These are phyloP conservation scores for Endoconidiophora laricicola DNA, from an alignment of 2,329 filamentous ascomycete species.

Conservation along the genomic window DNA sequence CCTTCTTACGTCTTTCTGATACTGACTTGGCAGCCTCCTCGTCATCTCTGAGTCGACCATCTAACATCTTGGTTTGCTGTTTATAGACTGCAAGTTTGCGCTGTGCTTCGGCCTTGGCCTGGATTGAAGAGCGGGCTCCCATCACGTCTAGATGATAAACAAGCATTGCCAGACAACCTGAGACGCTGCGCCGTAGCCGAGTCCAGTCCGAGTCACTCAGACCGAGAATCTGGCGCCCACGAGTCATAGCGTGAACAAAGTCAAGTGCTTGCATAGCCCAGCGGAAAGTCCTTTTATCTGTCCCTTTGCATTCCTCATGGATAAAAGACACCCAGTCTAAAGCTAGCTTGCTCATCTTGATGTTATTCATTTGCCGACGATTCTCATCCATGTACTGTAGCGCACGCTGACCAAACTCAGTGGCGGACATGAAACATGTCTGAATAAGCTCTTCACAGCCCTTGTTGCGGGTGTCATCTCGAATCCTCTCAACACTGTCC, in stretches of 20 bases:
- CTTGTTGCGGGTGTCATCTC: constrained; percentile 65
- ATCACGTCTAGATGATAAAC: constrained; percentile 99
- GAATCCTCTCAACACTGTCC: constrained; percentile 91
- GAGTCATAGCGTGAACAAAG: constrained; percentile 94
- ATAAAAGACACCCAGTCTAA: constrained; percentile 98
- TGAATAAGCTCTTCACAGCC: constrained; percentile 93
- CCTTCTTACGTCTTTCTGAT: constrained; percentile 55
- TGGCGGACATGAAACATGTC: constrained; percentile 96
- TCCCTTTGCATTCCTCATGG: constrained; percentile 87
- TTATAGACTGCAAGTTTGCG: constrained; percentile 55
- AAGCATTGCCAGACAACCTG: constrained; percentile 89
- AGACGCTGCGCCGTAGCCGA: constrained; percentile 69
- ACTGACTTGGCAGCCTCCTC: constrained; percentile 68
- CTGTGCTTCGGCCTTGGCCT: constrained; percentile 86
- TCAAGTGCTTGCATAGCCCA: constrained; percentile 94
- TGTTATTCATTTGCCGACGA: constrained; percentile 87
- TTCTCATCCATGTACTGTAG: constrained; percentile 93
- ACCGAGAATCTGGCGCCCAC: constrained; percentile 80
- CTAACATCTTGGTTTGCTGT: constrained; percentile 59
- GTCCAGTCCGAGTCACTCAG: constrained; percentile 80
- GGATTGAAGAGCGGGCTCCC: constrained; percentile 83
- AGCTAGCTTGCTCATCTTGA: constrained; percentile 82
- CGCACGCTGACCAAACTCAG: constrained; percentile 91
- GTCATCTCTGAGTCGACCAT: constrained; percentile 58
- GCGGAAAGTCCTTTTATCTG: constrained; percentile 87